Evolutionary conservation across 2,329 filamentous ascomycete species (phyloP).

Genomic region (Shiraia sp.): DNA sequence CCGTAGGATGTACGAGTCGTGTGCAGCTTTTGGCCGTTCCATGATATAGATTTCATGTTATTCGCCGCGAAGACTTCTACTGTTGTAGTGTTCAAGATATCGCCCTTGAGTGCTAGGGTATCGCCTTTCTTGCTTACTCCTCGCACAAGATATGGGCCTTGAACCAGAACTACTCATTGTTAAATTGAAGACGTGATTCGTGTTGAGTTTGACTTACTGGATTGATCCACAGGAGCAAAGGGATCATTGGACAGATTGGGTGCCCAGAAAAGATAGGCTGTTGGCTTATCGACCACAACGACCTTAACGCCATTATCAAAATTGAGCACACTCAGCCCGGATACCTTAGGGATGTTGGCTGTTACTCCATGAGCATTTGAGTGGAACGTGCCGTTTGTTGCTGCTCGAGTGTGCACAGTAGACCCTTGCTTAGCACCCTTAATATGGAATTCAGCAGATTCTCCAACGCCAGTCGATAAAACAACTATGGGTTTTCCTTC

Average conservation of each 20-base stretch:
- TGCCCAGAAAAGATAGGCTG: constrained; percentile 46
- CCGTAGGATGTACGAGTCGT: constrained; percentile 41
- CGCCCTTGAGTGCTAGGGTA: constrained; percentile 40
- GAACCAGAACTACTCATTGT: constrained; percentile 37
- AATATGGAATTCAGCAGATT: constrained; percentile 48
- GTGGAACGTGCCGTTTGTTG: constrained; percentile 50
- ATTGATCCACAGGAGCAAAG: constrained; percentile 44
- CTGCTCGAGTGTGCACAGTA: constrained; percentile 45
- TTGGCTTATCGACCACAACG: constrained; percentile 42
- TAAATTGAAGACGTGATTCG: constrained; percentile 2
- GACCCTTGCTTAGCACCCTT: constrained; percentile 44
- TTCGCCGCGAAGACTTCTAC: constrained; percentile 45
- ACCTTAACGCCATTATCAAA: constrained; percentile 45
- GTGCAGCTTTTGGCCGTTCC: constrained; percentile 43
- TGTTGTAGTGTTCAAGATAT: constrained; percentile 36
- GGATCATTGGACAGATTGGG: constrained; percentile 46
- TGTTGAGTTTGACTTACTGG: constrained; percentile 18
- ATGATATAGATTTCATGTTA: constrained; percentile 33
- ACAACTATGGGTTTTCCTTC: constrained; percentile 44
- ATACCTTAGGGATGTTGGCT: constrained; percentile 34
- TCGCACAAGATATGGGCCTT: constrained; percentile 48
- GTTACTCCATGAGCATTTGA: constrained; percentile 43
- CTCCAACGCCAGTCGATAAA: constrained; percentile 45
- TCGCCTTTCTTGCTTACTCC: constrained; percentile 25
- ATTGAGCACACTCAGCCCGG: constrained; percentile 39